These are phyloP conservation scores for Aspergillus candidus DNA, from an alignment of 2,329 filamentous ascomycete genomes.

Conservation along the genomic window DNA sequence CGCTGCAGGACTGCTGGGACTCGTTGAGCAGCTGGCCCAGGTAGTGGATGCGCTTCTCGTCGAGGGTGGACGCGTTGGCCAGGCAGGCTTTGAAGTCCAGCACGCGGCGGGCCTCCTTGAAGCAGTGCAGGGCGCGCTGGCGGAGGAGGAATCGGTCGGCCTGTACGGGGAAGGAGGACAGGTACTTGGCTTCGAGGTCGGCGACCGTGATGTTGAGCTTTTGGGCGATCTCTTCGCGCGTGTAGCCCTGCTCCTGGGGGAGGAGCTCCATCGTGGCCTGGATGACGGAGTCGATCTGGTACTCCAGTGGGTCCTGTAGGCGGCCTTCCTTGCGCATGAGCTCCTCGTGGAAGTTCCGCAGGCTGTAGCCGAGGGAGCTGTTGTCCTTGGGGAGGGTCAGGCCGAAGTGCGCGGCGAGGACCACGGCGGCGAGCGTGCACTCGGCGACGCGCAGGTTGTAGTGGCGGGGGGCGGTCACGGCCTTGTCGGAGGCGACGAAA, in stretches of 20 bases:
- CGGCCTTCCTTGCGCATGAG: constrained; percentile 57
- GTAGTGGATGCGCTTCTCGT: constrained; percentile 61
- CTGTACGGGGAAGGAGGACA: constrained; percentile 81
- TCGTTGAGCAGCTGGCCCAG: constrained; percentile 82
- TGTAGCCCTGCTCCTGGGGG: constrained; percentile 75
- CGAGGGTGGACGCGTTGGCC: constrained; percentile 47
- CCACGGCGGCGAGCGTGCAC: constrained; percentile 76
- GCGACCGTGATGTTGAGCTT: constrained; percentile 63
- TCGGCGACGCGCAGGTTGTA: constrained; percentile 98
- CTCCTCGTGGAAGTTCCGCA: constrained; percentile 79
- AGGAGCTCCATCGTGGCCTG: constrained; percentile 65
- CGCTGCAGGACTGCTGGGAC: constrained; percentile 80
- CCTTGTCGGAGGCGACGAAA: constrained; percentile 90
- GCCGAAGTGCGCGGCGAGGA: constrained; percentile 55
- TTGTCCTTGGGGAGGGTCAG: constrained; percentile 68
- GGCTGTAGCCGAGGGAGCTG: constrained; percentile 72
- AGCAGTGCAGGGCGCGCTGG: constrained; percentile 85
- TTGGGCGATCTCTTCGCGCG: constrained; percentile 72
- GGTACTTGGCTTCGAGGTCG: constrained; percentile 71
- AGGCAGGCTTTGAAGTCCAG: constrained; percentile 75
- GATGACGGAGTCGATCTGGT: constrained; percentile 70
- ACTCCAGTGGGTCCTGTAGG: constrained; percentile 47
- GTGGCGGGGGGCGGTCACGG: constrained; percentile 84
- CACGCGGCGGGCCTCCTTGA: constrained; percentile 80
- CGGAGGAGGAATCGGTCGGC: constrained; percentile 81